Evolutionary conservation across 495 filamentous ascomycete genomes (phyloP).

Genomic region (Umbilicaria muhlenbergii): DNA sequence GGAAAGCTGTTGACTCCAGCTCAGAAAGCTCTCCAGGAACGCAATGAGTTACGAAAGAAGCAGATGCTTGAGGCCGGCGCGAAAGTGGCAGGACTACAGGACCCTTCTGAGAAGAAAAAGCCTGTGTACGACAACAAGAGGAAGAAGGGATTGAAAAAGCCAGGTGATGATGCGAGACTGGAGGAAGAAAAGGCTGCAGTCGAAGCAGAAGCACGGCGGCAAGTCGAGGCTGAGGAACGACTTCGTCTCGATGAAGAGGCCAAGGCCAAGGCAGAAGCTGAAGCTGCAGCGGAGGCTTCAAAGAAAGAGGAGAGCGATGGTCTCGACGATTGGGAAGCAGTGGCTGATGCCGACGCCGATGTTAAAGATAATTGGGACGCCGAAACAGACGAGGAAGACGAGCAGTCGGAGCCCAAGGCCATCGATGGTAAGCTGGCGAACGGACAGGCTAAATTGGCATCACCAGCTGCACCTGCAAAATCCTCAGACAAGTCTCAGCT

Average conservation of each 20-base stretch:
- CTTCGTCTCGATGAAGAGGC: slow-evolving; percentile 48
- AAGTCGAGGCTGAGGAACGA: slow-evolving; percentile 58
- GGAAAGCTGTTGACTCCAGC: slow-evolving; percentile 92
- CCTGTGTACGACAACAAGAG: slow-evolving; percentile 55
- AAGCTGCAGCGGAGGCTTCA: slow-evolving; percentile 25
- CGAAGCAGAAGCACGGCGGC: slow-evolving; percentile 41
- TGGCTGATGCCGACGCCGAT: slow-evolving; percentile 59
- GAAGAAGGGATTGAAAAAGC: slow-evolving; percentile 61
- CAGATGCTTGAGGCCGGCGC: slow-evolving; percentile 86
- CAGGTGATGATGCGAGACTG: slow-evolving; percentile 42
- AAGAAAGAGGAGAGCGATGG: slow-evolving; percentile 40
- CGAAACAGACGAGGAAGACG: slow-evolving; percentile 60
- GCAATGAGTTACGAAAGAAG: slow-evolving; percentile 73
- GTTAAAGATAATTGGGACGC: slow-evolving; percentile 96
- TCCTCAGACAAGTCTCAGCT: slow-evolving; percentile 1
- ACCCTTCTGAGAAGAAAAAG: slow-evolving; percentile 51
- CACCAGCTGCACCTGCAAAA: background rate
- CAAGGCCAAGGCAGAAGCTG: slow-evolving; percentile 42
- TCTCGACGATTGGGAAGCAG: slow-evolving; percentile 79
- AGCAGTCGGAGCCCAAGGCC: slow-evolving; percentile 19
- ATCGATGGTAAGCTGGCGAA: slow-evolving; percentile 14
- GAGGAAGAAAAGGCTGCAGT: slow-evolving; percentile 46
- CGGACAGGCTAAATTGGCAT: slow-evolving; percentile 15
- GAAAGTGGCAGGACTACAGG: slow-evolving; percentile 58
- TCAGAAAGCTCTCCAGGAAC: slow-evolving; percentile 72